Conservation (phyloP, 305 asterid species). For the Striga hermonthica region DNA sequence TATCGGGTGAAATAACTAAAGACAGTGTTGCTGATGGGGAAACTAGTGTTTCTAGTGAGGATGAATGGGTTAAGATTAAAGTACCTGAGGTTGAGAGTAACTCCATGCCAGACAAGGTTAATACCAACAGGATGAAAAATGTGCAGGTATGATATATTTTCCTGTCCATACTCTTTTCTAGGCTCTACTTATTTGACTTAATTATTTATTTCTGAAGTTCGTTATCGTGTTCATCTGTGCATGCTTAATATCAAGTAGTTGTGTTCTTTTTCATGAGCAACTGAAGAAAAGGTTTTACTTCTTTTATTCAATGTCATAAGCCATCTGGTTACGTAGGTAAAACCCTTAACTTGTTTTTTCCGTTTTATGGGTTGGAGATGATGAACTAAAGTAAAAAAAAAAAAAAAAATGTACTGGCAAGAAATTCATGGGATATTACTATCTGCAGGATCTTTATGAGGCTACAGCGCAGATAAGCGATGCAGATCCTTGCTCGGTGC, state of each 20-base stretch:
- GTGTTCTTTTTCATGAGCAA: conserved; percentile 14
- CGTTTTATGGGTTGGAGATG: conserved; percentile 19
- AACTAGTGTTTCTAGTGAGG: conserved; percentile 50
- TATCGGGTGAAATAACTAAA: conserved; percentile 33
- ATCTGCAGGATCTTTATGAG: conserved; percentile 74
- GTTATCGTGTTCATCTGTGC: not conserved
- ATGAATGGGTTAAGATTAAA: conserved; percentile 79
- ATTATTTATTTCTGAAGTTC: not conserved
- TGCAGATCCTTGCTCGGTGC: conserved; percentile 62
- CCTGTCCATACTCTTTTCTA: conserved; percentile 16
- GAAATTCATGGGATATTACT: conserved; percentile 22
- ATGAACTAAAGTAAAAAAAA: too few relatives aligned
- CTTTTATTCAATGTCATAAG: not conserved
- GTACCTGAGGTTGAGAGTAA: conserved; percentile 38
- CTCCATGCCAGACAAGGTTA: conserved; percentile 38
- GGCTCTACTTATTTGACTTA: not conserved
- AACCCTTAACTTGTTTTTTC: not conserved
- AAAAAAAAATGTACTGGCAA: conserved; percentile 1
- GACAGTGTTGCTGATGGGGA: conserved; percentile 45
- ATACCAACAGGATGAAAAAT: conserved; percentile 28
- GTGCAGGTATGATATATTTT: conserved; percentile 48
- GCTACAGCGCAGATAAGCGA: conserved; percentile 86
- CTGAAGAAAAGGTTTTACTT: not conserved
- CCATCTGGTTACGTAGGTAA: not conserved
- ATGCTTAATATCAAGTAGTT: conserved; percentile 20